These are phyloP conservation scores for Prillingera fragicola DNA, from an alignment of 1,284 basidiomycete genomes.

Conservation along the genomic window DNA sequence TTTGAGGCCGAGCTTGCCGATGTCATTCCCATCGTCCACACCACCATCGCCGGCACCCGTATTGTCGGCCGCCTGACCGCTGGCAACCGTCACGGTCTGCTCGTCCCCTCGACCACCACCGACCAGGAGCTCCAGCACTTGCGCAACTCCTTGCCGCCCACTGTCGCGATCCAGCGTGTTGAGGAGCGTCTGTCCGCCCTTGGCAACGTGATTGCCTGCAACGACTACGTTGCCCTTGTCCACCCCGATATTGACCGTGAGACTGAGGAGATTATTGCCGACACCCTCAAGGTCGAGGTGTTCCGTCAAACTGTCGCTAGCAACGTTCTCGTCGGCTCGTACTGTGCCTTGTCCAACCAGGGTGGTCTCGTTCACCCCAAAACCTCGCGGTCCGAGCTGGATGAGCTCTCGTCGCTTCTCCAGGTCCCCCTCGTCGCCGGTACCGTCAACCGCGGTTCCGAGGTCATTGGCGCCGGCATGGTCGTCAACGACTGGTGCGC, in stretches of 20 bases:
- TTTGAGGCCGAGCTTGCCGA: conserved; percentile 94
- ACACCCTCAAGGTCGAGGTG: conserved; percentile 97
- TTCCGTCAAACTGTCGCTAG: conserved; percentile 96
- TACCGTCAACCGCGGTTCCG: conserved; percentile 96
- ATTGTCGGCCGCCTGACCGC: conserved; percentile 91
- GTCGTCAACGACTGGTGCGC: conserved; percentile 99
- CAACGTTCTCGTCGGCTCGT: conserved; percentile 94
- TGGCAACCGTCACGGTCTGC: conserved; percentile 91
- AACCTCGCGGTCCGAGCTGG: conserved; percentile 94
- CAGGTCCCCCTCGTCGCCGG: conserved; percentile 96
- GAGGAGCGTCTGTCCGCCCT: conserved; percentile 95
- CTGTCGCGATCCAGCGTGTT: conserved; percentile 87
- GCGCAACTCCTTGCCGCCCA: conserved; percentile 89
- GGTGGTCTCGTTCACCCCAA: conserved; percentile 97
- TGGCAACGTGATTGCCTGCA: conserved; percentile 97
- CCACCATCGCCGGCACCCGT: conserved; percentile 89
- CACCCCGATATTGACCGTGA: conserved; percentile 97
- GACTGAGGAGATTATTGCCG: conserved; percentile 99
- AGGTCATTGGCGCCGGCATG: conserved; percentile 93
- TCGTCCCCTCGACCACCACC: conserved; percentile 91
- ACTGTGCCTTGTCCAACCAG: conserved; percentile 84
- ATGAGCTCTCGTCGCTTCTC: conserved; percentile 89
- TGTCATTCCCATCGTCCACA: conserved; percentile 93
- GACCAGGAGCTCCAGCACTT: conserved; percentile 98
- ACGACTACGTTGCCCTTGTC: conserved; percentile 94